Percentiles rank a stretch among this genome's conserved stretches.
Evolutionary conservation across 192 early-diverging fungal species (phyloP).

Genomic region (Coemansia sp.): DNA sequence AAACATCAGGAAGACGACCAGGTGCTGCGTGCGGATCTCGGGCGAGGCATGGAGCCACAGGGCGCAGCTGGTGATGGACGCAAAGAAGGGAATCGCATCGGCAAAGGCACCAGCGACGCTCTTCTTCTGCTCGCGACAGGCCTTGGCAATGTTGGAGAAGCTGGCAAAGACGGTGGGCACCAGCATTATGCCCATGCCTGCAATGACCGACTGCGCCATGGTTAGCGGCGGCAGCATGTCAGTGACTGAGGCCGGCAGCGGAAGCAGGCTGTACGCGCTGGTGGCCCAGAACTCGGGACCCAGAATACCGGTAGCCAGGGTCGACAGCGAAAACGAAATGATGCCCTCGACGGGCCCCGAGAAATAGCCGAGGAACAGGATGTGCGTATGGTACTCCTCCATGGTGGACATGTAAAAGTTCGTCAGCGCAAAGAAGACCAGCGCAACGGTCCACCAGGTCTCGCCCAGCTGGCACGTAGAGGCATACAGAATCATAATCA

Average conservation of each 20-base stretch:
- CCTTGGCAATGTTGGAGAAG: slow-evolving; percentile 59
- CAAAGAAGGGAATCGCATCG: slow-evolving; percentile 65
- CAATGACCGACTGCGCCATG: slow-evolving; percentile 46
- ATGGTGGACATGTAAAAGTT: slow-evolving; percentile 93
- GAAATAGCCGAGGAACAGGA: slow-evolving; percentile 77
- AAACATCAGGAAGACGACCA: slow-evolving; percentile 66
- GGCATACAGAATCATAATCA: slow-evolving; percentile 59
- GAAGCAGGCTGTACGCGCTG: slow-evolving; percentile 26
- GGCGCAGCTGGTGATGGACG: slow-evolving; percentile 50
- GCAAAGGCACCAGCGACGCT: slow-evolving; percentile 56
- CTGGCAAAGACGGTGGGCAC: slow-evolving; percentile 53
- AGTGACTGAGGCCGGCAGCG: slow-evolving; percentile 26
- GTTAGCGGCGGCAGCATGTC: slow-evolving; percentile 36
- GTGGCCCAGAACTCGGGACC: slow-evolving; percentile 54
- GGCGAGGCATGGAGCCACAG: slow-evolving; percentile 71
- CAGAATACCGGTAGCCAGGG: slow-evolving; percentile 63
- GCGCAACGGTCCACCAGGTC: slow-evolving; percentile 64
- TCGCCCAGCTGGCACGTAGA: slow-evolving; percentile 67
- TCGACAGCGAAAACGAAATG: slow-evolving; percentile 58
- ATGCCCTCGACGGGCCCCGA: slow-evolving; percentile 93
- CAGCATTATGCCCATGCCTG: slow-evolving; percentile 25
- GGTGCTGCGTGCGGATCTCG: slow-evolving; percentile 59
- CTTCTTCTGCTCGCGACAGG: slow-evolving; percentile 57
- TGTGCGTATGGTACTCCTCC: slow-evolving; percentile 93
- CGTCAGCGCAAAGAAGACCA: slow-evolving; percentile 60